Base-by-base conservation (phyloP, 2,329 filamentous ascomycete genomes). In the Aureobasidium lini region DNA sequence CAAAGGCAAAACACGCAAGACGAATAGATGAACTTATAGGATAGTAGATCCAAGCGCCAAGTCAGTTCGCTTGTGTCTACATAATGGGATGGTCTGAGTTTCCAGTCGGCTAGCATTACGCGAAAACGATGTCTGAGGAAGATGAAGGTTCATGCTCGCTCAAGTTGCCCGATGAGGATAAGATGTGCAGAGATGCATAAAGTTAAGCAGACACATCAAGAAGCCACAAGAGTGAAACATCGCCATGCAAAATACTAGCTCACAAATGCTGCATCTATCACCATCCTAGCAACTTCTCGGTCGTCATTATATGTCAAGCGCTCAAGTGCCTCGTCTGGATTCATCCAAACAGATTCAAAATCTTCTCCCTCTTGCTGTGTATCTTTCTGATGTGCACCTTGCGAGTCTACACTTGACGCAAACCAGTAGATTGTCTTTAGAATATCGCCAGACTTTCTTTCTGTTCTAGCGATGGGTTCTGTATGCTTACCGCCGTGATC, bases 381-480 rank as follows among this genome's bases (percentile, higher is more conserved):
- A 6, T 18, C 49, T 34, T 36, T 2, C 11, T 57, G 8, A 18
- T 32, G 59, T 7, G 23, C 5, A 18, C 15, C 9, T 3, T 36
- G 23, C 16, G 50, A 57, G 6, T 49, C 43, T 15, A 50, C 59
- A 15, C 34, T 36, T 9, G 50, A 40, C 6, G 59, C 59, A 42
- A 48, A 60, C 59, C 59, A 60, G 36, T 57, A 60, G 31, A 60
- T 60, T 28, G 57, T 57, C 28, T 60, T 60, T 29, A 57, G 7
- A 18, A 32, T 7, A 13, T 18, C 40, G 10, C 28, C 29, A 6
- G 9, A 23, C 10, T 9, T 18, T 4, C 53, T 40, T 18, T 57
- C 40, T 4, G 34, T 57, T 6, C 46, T 31, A 2, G 53, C 53
- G 23, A 57, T 46, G 3, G 53, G 40, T 37, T 57, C 53, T n/a